These are phyloP conservation scores for Ceratocystis eucalypticola DNA, from an alignment of 2,329 filamentous ascomycete genomes.

Conservation along the genomic window DNA sequence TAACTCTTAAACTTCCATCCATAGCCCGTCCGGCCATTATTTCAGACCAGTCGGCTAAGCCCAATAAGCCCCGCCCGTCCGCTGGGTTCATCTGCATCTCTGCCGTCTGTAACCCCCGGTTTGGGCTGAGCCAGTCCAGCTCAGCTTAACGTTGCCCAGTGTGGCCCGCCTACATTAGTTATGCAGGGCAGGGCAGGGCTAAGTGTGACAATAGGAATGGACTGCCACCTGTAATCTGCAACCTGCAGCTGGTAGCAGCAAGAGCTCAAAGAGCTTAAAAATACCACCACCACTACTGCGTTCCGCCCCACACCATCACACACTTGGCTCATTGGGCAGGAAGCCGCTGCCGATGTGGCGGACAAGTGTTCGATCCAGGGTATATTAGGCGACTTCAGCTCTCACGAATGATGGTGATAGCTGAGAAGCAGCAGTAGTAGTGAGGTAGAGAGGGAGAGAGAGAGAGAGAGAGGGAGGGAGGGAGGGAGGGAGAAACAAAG, in stretches of 20 bases:
- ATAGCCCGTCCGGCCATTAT: neutral
- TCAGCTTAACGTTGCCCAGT: neutral
- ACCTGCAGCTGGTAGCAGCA: neutral
- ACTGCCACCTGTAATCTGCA: neutral
- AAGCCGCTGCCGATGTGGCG: neutral
- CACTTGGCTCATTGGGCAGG: neutral
- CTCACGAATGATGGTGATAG: neutral
- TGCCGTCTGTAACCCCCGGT: neutral
- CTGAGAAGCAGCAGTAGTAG: neutral
- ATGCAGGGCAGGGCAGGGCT: neutral
- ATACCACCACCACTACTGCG: neutral
- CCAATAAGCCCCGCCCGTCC: neutral
- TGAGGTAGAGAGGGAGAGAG: neutral
- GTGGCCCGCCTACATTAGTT: neutral
- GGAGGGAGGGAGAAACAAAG: neutral
- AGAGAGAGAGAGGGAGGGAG: neutral
- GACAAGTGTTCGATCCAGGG: conserved; percentile 2
- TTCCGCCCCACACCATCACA: neutral
- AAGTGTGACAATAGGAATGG: neutral
- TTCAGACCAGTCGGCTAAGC: neutral
- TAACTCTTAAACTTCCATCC: neutral
- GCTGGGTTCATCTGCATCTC: neutral
- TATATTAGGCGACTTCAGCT: neutral
- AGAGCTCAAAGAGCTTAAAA: neutral
- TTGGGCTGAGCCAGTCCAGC: neutral